A percentile compares a stretch with the other conserved stretches of the same genome.
These are phyloP conservation scores for Bisporella sp. DNA, from an alignment of 2,329 filamentous ascomycete genomes.

Conservation along the genomic window DNA sequence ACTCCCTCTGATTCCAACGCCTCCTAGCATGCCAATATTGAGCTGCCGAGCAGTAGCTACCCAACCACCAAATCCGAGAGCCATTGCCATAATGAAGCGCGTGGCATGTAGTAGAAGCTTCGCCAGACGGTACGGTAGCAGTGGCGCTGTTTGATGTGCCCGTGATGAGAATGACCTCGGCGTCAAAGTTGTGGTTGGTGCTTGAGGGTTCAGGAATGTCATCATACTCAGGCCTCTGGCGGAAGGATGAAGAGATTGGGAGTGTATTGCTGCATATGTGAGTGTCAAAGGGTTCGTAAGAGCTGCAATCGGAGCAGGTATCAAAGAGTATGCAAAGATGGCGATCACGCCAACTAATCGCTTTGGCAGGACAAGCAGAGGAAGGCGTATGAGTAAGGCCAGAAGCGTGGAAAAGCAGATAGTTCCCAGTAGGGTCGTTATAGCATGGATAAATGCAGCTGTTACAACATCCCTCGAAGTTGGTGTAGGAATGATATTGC, in stretches of 20 bases:
- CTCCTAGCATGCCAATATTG: constrained; percentile 47
- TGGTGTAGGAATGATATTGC: constrained; percentile 70
- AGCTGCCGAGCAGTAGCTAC: constrained; percentile 82
- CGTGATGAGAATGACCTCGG: constrained; percentile 43
- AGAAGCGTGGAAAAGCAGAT: constrained; percentile 84
- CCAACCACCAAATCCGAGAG: constrained; percentile 93
- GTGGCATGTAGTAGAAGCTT: constrained; percentile 90
- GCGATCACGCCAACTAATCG: constrained; percentile 58
- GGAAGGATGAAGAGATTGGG: constrained; percentile 69
- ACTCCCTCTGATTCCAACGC: constrained; percentile 59
- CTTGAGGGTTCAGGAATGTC: constrained; percentile 66
- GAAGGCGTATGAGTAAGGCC: constrained; percentile 73
- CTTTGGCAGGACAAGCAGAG: constrained; percentile 74
- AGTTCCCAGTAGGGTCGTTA: constrained; percentile 83
- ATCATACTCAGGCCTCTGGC: constrained; percentile 76
- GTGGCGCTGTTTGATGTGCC: constrained; percentile 39
- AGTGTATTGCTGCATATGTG: constrained; percentile 92
- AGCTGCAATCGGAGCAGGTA: constrained; percentile 78
- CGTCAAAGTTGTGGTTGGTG: constrained; percentile 66
- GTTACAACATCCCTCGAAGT: constrained; percentile 74
- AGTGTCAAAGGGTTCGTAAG: constrained; percentile 87
- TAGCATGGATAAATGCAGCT: constrained; percentile 74
- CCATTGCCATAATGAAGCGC: constrained; percentile 82
- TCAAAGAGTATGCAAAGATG: constrained; percentile 66
- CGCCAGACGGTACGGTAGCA: constrained; percentile 84